Base-by-base conservation (phyloP, 2,329 filamentous ascomycete genomes). In the Dothidotthia symphoricarpi region DNA sequence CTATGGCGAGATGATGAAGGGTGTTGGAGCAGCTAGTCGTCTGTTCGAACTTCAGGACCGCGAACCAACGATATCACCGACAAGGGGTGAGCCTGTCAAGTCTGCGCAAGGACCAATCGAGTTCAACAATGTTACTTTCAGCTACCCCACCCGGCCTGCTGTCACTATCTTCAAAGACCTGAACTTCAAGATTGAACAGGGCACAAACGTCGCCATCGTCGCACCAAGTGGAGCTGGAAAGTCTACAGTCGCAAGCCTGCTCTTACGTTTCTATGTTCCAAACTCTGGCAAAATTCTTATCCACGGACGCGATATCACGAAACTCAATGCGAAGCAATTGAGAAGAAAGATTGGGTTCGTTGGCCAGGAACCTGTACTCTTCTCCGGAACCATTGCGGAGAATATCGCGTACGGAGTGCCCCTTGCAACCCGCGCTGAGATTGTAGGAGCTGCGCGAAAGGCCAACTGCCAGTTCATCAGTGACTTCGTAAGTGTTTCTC, bases 1-100 rank as follows among this genome's bases (percentile, higher is more conserved):
- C 70, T 98, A 96, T 69, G 95, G 90, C 0, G 93, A 98, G 64
- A 76, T 98, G 45, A 98, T 98, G 93, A 98, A 98, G 68, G 94
- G 94, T 28, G 91, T 95, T 3, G 93, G 94, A 57, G 93, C 93
- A 28, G 93, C 93, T n/a, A 95, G 86, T 59, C 85, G 93, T 43
- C 75, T 98, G 1, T 98, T 98, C 59, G 93, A 98, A 63, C 78
- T 98, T 5, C 90, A 97, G 64, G 93, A 98, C 65, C 83, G 93
- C 47, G 75, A 87, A 41, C 86, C 90, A 0, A 85, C 82, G 2
- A 94, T 97, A 45, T 84, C 84, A n/a, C 82, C 90, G 14, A 98
- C 94, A 0, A 82, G 85, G 35, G 93, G 93, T 47, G 63, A 75
- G 19, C 84, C 81, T 43, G 89, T 98, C 19, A 77, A 74, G 37